Percentiles rank a stretch among this genome's conserved stretches.
Evolutionary conservation across 2,329 filamentous ascomycete genomes (phyloP).

Genomic region (Penicillium expansum): DNA sequence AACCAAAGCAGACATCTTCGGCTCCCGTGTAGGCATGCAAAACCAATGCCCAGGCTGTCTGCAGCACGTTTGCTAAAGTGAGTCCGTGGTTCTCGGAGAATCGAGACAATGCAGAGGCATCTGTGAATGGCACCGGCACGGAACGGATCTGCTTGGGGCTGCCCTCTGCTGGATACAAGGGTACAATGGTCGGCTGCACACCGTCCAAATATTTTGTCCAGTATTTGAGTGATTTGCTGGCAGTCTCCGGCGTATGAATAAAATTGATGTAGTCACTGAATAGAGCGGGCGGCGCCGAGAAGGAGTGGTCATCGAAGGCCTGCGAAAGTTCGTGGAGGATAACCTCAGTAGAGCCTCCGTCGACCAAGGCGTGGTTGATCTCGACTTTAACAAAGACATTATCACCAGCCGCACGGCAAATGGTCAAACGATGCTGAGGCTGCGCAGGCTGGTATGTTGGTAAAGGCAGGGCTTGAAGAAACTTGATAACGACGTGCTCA

Average conservation of each 20-base stretch:
- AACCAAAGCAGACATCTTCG: not conserved
- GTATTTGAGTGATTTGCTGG: not conserved
- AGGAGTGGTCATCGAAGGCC: conserved; percentile 2
- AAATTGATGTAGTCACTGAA: conserved; percentile 1
- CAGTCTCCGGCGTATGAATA: not conserved
- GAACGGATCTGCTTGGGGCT: not conserved
- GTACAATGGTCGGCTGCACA: not conserved
- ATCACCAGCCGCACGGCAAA: not conserved
- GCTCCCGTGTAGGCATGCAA: not conserved
- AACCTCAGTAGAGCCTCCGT: conserved; percentile 1
- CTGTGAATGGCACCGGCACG: conserved; percentile 51
- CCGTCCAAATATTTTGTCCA: not conserved
- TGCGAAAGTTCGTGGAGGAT: not conserved
- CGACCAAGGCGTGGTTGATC: not conserved
- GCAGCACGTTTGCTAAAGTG: not conserved
- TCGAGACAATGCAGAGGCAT: conserved; percentile 72
- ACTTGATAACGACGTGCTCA: not conserved
- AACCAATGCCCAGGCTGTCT: not conserved
- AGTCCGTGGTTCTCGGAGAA: conserved; percentile 33
- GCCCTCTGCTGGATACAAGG: not conserved
- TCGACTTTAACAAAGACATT: not conserved
- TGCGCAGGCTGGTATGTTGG: not conserved
- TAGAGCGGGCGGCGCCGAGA: not conserved
- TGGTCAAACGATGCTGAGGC: conserved; percentile 1
- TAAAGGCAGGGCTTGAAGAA: not conserved